Base-by-base conservation (phyloP, 495 filamentous ascomycete genomes). In the Penicillium parvum region DNA sequence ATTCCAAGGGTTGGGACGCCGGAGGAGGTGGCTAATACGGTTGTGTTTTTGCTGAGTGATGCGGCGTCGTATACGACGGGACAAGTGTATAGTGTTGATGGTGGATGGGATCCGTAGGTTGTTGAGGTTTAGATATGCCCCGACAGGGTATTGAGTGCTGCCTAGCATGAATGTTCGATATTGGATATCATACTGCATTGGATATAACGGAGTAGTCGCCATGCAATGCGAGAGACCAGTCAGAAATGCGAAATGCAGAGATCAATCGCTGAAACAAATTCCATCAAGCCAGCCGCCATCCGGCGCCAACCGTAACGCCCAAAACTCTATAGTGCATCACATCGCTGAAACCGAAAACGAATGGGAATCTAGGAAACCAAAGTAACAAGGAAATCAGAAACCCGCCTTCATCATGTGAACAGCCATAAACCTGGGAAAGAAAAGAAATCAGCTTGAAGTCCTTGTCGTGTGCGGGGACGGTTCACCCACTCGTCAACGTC, bases 11-110 rank as follows among this genome's bases (percentile, higher is more conserved):
- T 43, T 48, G 75, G 66, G 21, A 66, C 52, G 40, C 60, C 65
- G 26, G 65, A 73, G 2, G 77, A 82, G 48, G 69, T 79, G 4
- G 77, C 76, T 0, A 56, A 65, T 34, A 53, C 76, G 35, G 71
- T 83, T 42, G 64, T 68, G 8, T 84, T 78, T 39, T 48, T 83
- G 36, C 55, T 82, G 36, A 72, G 78, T 43, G 76, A 76, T 41
- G 77, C 73, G 8, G 64, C 68, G 32, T 71, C 64, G 21, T 82
- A 76, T 57, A 72, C 74, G 11, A 82, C 79, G 3, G 73, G 72
- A 0, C 55, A 61, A 9, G 56, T 72, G 6, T 54, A 69, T 18
- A 58, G 49, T 28, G 64, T 75, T 12, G 71, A 77, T 61, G 65
- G 65, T 8, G 65, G 65, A 0, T 64, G 61, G 63, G 59, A 66